phyloP scores from a whole-genome alignment of 2,329 filamentous ascomycete species.

The Capronia coronata region DNA sequence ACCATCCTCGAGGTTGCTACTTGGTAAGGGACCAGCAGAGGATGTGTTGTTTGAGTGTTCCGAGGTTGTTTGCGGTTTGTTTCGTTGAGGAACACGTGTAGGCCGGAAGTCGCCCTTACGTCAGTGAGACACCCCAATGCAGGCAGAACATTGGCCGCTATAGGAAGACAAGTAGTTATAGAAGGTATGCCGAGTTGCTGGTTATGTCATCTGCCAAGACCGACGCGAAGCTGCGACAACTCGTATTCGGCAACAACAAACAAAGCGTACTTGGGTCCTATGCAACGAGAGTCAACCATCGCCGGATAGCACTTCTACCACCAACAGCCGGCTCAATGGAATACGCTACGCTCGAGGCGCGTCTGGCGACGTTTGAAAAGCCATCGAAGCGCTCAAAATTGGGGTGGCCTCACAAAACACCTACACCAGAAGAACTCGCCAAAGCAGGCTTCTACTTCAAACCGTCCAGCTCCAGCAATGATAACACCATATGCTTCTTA shows the following conservation, averaged over 20 bases:
- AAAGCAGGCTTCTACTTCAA: slow-evolving; percentile 86
- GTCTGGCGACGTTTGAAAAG: slow-evolving; percentile 71
- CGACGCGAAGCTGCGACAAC: background rate
- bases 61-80: background rate
- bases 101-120: background rate
- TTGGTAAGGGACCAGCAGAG: background rate
- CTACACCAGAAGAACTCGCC: slow-evolving; percentile 68
- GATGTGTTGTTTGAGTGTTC: background rate
- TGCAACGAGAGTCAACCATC: background rate
- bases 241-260: slow-evolving; percentile 12
- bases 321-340: slow-evolving; percentile 16
- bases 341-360: slow-evolving; percentile 59
- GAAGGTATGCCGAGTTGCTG: background rate
- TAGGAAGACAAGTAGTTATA: background rate
- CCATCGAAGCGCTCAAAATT: slow-evolving; percentile 53
- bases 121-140: background rate
- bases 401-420: slow-evolving; percentile 70
- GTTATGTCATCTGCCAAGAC: slow-evolving; percentile 2
- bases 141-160: background rate
- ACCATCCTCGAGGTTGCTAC: background rate
- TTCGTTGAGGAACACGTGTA: background rate
- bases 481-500: slow-evolving; percentile 86
- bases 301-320: background rate
- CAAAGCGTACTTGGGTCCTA: too few species aligned
- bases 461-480: slow-evolving; percentile 65